phyloP scores from a whole-genome alignment of 2,329 filamentous ascomycete species.

The Colletotrichum lini region DNA sequence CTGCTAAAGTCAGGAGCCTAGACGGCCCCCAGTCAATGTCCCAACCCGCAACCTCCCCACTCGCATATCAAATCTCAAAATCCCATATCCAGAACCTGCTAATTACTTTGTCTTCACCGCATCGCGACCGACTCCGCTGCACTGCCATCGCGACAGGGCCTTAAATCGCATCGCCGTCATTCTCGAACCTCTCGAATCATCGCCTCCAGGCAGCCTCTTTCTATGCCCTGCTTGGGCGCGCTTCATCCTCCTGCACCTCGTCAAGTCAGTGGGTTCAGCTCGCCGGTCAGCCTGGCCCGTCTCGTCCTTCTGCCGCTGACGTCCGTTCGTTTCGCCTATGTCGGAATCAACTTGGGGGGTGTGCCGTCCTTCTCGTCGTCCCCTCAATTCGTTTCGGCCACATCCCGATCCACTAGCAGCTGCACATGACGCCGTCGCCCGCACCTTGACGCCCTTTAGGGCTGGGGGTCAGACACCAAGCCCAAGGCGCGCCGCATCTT shows the following conservation, averaged over 20 bases:
- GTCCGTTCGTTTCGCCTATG: not conserved
- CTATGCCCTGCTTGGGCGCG: conserved; percentile 16
- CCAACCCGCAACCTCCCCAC: not conserved
- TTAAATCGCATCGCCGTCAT: conserved; percentile 1
- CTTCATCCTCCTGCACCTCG: conserved; percentile 41
- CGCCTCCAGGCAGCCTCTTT: conserved; percentile 22
- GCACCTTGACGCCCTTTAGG: conserved; percentile 31
- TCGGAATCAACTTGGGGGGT: not conserved
- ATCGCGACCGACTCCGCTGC: conserved; percentile 5
- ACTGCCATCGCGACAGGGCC: conserved; percentile 9
- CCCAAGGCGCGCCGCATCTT: conserved; percentile 34
- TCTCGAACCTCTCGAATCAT: conserved; percentile 4
- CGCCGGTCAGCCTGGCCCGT: not conserved
- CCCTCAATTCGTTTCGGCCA: conserved; percentile 9
- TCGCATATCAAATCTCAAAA: not conserved
- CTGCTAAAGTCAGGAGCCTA: not conserved
- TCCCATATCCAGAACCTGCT: not conserved
- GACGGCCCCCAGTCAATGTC: not conserved
- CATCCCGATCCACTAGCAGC: conserved; percentile 27
- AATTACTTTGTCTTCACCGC: not conserved
- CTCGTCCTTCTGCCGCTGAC: conserved; percentile 4
- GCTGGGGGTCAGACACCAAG: conserved; percentile 27
- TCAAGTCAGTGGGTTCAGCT: conserved; percentile 25
- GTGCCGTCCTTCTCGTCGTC: not conserved
- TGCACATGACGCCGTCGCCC: conserved; percentile 31